Evolutionary conservation across 2,329 filamentous ascomycete species (phyloP).

Genomic region (Cercospora beticola): DNA sequence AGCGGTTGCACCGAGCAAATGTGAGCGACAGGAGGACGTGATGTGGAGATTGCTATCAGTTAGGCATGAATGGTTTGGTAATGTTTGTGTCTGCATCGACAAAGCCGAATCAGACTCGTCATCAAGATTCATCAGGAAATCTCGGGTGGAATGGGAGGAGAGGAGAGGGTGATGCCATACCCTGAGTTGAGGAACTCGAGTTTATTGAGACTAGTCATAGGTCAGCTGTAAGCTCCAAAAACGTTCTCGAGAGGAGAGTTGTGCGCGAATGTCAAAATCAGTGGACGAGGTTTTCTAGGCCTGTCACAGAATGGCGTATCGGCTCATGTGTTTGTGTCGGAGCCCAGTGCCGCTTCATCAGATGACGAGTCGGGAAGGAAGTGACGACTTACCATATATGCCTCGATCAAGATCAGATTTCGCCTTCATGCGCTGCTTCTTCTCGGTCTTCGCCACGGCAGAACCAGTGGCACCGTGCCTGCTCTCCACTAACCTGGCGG

Average conservation of each 20-base stretch:
- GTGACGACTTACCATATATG: conserved; percentile 15
- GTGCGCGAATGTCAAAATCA: conserved; percentile 31
- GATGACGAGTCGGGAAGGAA: conserved; percentile 9
- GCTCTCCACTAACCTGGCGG: not conserved
- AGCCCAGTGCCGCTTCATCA: conserved; percentile 45
- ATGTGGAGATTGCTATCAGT: conserved; percentile 1
- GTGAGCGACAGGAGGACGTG: not conserved
- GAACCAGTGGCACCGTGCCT: not conserved
- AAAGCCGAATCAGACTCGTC: conserved; percentile 43
- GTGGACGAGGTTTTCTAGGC: conserved; percentile 49
- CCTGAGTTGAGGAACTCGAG: not conserved
- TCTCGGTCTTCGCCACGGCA: conserved; percentile 18
- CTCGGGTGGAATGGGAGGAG: conserved; percentile 11
- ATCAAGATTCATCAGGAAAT: conserved; percentile 41
- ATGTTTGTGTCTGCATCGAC: conserved; percentile 41
- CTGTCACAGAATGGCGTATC: conserved; percentile 43
- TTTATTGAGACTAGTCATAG: not conserved
- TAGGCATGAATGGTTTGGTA: conserved; percentile 42
- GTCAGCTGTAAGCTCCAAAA: not conserved
- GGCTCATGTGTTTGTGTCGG: conserved; percentile 37
- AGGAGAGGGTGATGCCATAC: not conserved
- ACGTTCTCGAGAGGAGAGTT: not conserved
- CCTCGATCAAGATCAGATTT: conserved; percentile 15
- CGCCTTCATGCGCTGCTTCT: conserved; percentile 25
- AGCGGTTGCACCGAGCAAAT: not conserved